phyloP scores from a whole-genome alignment of 306 rosid species.

The Sechiopsis laciniata region DNA sequence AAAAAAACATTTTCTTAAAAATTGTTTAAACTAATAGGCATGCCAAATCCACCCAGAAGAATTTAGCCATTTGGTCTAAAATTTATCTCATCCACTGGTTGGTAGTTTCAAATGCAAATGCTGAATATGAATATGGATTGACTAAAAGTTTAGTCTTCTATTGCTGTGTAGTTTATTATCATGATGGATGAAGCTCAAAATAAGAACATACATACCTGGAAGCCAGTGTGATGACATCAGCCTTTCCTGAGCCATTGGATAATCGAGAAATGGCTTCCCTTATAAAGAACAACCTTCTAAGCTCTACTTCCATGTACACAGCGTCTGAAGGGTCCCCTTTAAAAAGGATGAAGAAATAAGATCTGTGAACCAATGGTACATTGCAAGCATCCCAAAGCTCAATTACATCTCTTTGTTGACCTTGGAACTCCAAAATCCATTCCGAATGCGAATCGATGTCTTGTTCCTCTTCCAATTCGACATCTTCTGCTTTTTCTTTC shows the following conservation, averaged over 20 bases:
- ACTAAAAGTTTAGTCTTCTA: neutral
- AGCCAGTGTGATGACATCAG: slow-evolving; percentile 38
- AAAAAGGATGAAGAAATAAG: slow-evolving; percentile 72
- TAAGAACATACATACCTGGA: slow-evolving; percentile 46
- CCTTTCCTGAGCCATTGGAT: slow-evolving; percentile 25
- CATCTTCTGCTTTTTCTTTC: slow-evolving; percentile 27
- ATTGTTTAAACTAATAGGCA: no score
- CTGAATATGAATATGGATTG: neutral
- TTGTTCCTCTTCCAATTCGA: slow-evolving; percentile 19
- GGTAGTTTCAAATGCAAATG: no score
- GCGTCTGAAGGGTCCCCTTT: slow-evolving; percentile 73
- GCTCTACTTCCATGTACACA: slow-evolving; percentile 68
- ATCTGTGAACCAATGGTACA: slow-evolving; percentile 67
- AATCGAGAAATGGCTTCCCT: slow-evolving; percentile 44
- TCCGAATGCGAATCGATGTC: slow-evolving; percentile 18
- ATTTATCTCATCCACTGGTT: neutral
- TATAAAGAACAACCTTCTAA: slow-evolving; percentile 64
- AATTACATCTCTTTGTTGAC: slow-evolving; percentile 50
- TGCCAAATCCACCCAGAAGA: neutral
- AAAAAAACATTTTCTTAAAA: no score
- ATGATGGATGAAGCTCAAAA: neutral
- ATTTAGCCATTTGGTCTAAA: neutral
- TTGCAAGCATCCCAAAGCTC: slow-evolving; percentile 73
- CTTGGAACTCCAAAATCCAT: slow-evolving; percentile 42
- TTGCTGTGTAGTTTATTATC: neutral